Base-by-base conservation (phyloP, 176 grass and related monocot genomes). In the Oropetium thomaeum region DNA sequence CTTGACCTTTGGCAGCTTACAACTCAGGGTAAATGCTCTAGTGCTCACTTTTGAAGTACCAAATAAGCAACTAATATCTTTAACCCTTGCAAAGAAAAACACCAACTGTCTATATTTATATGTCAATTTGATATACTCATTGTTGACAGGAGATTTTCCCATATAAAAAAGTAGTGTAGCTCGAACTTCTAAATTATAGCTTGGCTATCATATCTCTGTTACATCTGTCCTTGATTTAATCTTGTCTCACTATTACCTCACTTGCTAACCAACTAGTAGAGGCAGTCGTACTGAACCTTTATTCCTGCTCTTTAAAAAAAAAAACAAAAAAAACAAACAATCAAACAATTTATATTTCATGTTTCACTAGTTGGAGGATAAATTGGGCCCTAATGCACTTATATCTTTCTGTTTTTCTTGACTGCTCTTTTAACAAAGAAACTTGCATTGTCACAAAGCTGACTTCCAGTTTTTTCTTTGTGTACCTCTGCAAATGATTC, bases 61-160 rank as follows among this genome's bases (percentile, higher is more conserved):
- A n/a, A 65, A n/a, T 70, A 57, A 58, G 16, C 17, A 69, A 69
- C 4, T 83, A 29, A 52, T 75, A 53, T 20, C n/a, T n/a, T n/a
- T n/a, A n/a, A n/a, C n/a, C n/a, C n/a, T n/a, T n/a, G n/a, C n/a
- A n/a, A n/a, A n/a, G n/a, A n/a, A n/a, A n/a, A n/a, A n/a, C n/a
- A n/a, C n/a, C n/a, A n/a, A n/a, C 19, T 71, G 44, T 57, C 19
- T 65, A 62, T 37, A 49, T 58, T 41, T 57, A 16, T 17, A 54
- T 10, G 7, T 14, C 57, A 58, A 29, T 20, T 73, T 79, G 70
- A 37, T 62, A 17, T 30, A n/a, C n/a, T n/a, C n/a, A n/a, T n/a
- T n/a, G n/a, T n/a, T n/a, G n/a, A 14, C 27, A 42, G 42, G 37
- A 42, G 41, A 42, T n/a, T n/a, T 79, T 20, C 40, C 25, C 20